A percentile compares a stretch with the other conserved stretches of the same genome.
phyloP scores from a whole-genome alignment of 345 rosid species.

The Moringa oleifera region DNA sequence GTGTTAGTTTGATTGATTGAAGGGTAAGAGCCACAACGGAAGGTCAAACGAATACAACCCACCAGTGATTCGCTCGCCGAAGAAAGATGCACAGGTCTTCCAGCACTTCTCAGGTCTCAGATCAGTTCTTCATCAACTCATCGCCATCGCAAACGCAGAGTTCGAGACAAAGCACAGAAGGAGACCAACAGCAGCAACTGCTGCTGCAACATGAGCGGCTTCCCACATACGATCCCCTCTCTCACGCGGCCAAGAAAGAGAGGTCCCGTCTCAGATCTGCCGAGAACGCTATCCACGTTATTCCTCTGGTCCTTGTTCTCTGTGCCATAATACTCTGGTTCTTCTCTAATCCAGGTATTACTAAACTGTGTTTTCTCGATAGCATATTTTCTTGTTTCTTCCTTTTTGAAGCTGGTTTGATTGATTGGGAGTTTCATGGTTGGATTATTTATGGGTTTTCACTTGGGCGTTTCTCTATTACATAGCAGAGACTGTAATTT shows the following conservation, averaged over 20 bases:
- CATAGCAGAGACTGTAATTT: too few species aligned
- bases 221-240: conserved; percentile 63
- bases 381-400: not conserved
- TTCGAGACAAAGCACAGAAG: conserved; percentile 15
- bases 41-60: too few species aligned
- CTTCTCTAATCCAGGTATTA: conserved; percentile 54
- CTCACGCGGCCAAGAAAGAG: conserved; percentile 59
- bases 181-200: conserved; percentile 22
- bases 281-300: conserved; percentile 66
- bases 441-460: not conserved
- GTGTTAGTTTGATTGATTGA: too few species aligned
- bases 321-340: conserved; percentile 74
- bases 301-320: conserved; percentile 60
- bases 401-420: not conserved
- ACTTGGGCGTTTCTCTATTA: not conserved
- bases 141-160: conserved; percentile 23
- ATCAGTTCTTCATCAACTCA: conserved; percentile 28
- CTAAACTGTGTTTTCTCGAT: not conserved
- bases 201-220: conserved; percentile 20
- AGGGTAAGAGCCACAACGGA: too few species aligned
- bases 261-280: conserved; percentile 55
- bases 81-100: conserved; percentile 65
- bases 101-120: conserved; percentile 38
- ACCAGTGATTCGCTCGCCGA: too few species aligned
- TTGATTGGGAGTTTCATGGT: not conserved